phyloP scores from a whole-genome alignment of 352 stramenopile genomes.

The Phytophthora colocasiae region DNA sequence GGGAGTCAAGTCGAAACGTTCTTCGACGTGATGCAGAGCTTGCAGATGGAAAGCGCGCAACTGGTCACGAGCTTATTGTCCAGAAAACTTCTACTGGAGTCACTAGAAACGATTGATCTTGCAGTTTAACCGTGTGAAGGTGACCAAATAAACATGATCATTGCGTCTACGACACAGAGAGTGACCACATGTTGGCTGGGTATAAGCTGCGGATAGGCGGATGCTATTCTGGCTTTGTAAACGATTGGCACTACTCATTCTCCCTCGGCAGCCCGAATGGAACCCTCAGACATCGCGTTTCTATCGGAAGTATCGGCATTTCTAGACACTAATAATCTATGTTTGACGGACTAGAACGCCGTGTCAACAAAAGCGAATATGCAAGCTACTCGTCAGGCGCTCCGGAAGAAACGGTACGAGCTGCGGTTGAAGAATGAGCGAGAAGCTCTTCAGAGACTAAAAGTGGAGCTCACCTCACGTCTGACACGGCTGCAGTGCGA shows the following conservation, averaged over 20 bases:
- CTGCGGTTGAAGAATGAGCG: conserved; percentile 13
- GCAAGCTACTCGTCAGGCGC: not conserved
- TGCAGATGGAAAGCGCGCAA: conserved; percentile 6
- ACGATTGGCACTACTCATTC: no score
- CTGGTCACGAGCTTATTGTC: not conserved
- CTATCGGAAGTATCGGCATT: not conserved
- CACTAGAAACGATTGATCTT: not conserved
- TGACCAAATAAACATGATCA: not conserved
- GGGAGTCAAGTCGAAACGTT: not conserved
- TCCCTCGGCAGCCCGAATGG: no score
- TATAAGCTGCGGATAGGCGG: no score
- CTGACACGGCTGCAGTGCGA: not conserved
- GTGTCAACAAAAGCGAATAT: no score
- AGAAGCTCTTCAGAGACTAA: conserved; percentile 1
- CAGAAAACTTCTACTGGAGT: conserved; percentile 9
- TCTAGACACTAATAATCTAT: not conserved
- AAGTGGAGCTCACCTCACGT: not conserved
- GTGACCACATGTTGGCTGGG: not conserved
- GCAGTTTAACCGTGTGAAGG: not conserved
- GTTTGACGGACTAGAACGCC: not conserved
- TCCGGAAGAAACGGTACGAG: conserved; percentile 9
- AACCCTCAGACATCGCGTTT: not conserved
- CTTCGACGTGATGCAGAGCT: conserved; percentile 2
- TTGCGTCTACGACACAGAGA: not conserved
- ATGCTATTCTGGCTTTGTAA: no score